Conservation (phyloP, 768 basidiomycete species). For the Melanogaster broomeanus region DNA sequence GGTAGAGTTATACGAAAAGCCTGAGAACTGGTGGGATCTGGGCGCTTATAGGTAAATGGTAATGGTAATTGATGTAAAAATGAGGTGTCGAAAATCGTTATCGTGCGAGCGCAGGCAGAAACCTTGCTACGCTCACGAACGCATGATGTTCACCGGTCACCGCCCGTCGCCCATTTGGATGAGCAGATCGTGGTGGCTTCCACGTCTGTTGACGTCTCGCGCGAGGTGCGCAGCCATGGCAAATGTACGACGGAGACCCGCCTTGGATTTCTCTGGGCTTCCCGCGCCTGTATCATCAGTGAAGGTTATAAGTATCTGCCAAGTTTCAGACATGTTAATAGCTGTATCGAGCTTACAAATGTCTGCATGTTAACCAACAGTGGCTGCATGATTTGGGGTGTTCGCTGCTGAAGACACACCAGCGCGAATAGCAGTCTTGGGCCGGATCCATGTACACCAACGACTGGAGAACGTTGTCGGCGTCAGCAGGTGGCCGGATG, state of each 20-base stretch:
- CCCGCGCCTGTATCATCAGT: constrained; percentile 23
- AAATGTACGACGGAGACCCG: constrained; percentile 32
- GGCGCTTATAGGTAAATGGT: not conserved
- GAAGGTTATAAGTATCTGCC: not conserved
- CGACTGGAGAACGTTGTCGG: constrained; percentile 8
- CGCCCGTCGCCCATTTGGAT: not conserved
- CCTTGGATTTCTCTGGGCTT: constrained; percentile 30
- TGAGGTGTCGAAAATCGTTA: constrained; percentile 2
- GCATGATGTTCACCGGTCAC: constrained; percentile 2
- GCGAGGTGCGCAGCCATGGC: constrained; percentile 24
- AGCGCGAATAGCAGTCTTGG: constrained; percentile 32
- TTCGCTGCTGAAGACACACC: constrained; percentile 31
- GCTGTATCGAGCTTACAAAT: constrained; percentile 15
- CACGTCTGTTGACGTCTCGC: constrained; percentile 19
- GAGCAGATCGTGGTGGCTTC: constrained; percentile 20
- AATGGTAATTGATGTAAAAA: too few species aligned
- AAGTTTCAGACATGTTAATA: not conserved
- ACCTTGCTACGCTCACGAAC: constrained; percentile 7
- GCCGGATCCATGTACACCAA: constrained; percentile 30
- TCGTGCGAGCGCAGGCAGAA: constrained; percentile 9
- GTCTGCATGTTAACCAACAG: constrained; percentile 33
- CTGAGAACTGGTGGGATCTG: too few species aligned
- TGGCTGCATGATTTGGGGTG: constrained; percentile 23
- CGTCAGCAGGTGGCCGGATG: not conserved
- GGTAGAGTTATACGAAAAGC: not conserved